Base-by-base conservation (phyloP, 805 yeast genomes). In the Ogataea salicorniae region DNA sequence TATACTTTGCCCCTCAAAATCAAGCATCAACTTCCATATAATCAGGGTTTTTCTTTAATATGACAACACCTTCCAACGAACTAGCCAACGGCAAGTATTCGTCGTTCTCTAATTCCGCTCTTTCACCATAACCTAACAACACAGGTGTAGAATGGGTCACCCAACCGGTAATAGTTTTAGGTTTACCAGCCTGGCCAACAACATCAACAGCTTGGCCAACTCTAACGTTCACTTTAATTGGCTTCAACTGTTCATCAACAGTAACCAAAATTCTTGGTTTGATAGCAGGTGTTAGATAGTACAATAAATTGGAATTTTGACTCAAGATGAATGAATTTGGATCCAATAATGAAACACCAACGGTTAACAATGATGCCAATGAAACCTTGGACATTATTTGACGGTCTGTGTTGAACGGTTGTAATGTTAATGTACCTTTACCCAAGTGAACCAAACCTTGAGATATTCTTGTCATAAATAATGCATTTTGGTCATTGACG, bases 201-300 rank as follows among this genome's bases (percentile, higher is more conserved):
- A 91, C 89, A 65, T 94, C 99, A 29, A 94, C 98, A 6, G 99
- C 98, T 71, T 92, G 97, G 53, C 99, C 99, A 31, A 94, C 98
- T 63, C 99, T 80, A 9, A 94, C 99, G 56, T 89, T 92, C 9
- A 94, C 98, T 73, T 92, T 92, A 52, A 94, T 71, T 35, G 97
- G 97, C 57, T 90, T 81, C 66, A 92, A 79, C 29, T 85, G 81
- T 65, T 91, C 97, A 66, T 92, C 96, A 41, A 94, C 87, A 0
- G 99, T 92, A 35, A 94, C 76, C 55, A 94, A 79, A 83, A 87
- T 89, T 60, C 97, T 82, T 46, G 99, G 98, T 61, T 87, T 87
- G 49, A 91, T 81, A 18, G 96, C 91, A 45, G 95, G 84, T 16
- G 94, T 84, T 56, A 94, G 72, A 72, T 84, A 87, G 70, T 83